Evolutionary conservation across 2,329 filamentous ascomycete species (phyloP), one percentile per base, ranked within the genome.

Genomic region (Trichoderma gracile): DNA sequence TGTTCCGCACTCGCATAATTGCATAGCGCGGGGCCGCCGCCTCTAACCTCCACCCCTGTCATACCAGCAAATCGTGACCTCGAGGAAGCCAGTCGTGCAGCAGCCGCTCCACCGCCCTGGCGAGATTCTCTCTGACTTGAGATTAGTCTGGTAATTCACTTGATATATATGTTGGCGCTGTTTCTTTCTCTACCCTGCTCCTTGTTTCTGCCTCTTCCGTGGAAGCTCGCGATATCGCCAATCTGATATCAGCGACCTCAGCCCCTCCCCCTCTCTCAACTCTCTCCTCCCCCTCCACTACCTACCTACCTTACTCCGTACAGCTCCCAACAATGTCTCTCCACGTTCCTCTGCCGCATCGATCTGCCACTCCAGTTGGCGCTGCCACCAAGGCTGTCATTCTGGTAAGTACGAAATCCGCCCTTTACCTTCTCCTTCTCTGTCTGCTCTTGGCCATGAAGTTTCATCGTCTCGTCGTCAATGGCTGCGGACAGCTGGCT

Each of bases 381-480:
- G 84, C 87, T 74, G 84, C 88, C 69, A 97, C 93, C 76, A 98
- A 97, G 81, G 94, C 94, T 70, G 89, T 97, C 71, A 97, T 98
- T 79, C 82, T 98, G 82, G 93, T 97, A 84, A 71, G 64, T 6
- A 54, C 3, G 3, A 38, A 14, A 30, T 12, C 6, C 30, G 10
- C 21, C 23, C 15, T 23, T 43, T 45, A 38, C 53, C 53, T 15
- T 46, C 7, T 45, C 3, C 33, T 21, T 10, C 49, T 12, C 67
- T 69, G 65, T 15, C 17, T 33, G 21, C 23, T 42, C 25, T 21
- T 30, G 5, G n/a, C 40, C 2, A 15, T 19, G 21, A 14, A 9
- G 21, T 43, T 27, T 19, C 27, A n/a, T 5, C 68, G 12, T 68
- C 65, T 15, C 14, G n/a, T 10, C 19, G 9, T 38, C 57, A 53